These are phyloP conservation scores for Fusarium napiforme DNA, from an alignment of 2,329 filamentous ascomycete genomes.

Conservation along the genomic window DNA sequence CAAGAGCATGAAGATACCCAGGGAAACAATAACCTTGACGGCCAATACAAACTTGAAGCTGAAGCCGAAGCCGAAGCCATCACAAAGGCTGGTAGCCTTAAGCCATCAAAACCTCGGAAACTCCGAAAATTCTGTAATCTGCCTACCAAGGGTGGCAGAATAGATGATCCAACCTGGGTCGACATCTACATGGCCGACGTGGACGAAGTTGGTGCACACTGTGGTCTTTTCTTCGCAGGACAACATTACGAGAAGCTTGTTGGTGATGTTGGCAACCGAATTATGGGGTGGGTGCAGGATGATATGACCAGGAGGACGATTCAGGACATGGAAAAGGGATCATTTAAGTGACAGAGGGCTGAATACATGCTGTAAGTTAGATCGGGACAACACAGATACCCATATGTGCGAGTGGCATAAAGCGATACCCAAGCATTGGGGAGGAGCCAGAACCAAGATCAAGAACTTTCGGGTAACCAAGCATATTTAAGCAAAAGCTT, in stretches of 20 bases:
- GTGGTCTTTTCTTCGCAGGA: slow-evolving; percentile 79
- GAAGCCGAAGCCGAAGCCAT: slow-evolving; percentile 23
- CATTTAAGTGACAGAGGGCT: not conserved
- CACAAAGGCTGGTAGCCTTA: slow-evolving; percentile 14
- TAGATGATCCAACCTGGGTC: slow-evolving; percentile 78
- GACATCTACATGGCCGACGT: slow-evolving; percentile 83
- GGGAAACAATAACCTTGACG: not conserved
- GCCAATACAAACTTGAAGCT: not conserved
- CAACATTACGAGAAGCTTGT: slow-evolving; percentile 80
- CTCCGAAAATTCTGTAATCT: slow-evolving; percentile 83
- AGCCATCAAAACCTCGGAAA: slow-evolving; percentile 56
- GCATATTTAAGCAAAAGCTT: not conserved
- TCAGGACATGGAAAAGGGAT: slow-evolving; percentile 39
- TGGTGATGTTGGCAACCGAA: slow-evolving; percentile 75
- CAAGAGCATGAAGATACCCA: slow-evolving; percentile 12
- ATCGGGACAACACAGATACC: slow-evolving; percentile 1
- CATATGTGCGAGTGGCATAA: not conserved
- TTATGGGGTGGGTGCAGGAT: slow-evolving; percentile 77
- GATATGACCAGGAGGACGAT: slow-evolving; percentile 61
- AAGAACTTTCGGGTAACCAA: not conserved
- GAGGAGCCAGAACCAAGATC: not conserved
- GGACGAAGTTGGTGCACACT: slow-evolving; percentile 88
- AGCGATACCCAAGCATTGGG: not conserved
- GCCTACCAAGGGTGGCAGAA: slow-evolving; percentile 65
- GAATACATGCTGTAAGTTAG: not conserved